These are phyloP conservation scores for Neurospora tetrasperma DNA, from an alignment of 495 filamentous ascomycete species.

Conservation along the genomic window DNA sequence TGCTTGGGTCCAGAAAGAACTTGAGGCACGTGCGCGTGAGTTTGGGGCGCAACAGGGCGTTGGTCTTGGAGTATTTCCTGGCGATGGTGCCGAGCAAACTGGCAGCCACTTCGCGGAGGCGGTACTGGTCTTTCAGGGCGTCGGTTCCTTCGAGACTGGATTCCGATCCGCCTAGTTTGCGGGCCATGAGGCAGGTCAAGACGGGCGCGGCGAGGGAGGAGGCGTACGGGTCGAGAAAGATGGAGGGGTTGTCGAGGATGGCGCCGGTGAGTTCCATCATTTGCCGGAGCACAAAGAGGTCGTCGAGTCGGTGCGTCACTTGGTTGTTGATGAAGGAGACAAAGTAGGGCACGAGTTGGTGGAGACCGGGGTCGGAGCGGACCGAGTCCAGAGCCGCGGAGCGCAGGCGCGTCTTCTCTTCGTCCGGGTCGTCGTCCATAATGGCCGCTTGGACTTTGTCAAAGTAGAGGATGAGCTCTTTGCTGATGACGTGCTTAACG, in stretches of 20 bases:
- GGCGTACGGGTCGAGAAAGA: slow-evolving; percentile 86
- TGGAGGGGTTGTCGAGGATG: slow-evolving; percentile 66
- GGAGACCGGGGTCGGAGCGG: slow-evolving; percentile 76
- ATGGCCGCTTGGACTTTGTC: slow-evolving; percentile 82
- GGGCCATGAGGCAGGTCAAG: slow-evolving; percentile 81
- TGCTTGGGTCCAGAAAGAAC: slow-evolving; percentile 73
- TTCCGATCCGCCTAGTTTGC: slow-evolving; percentile 57
- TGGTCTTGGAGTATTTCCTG: slow-evolving; percentile 62
- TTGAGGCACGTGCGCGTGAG: slow-evolving; percentile 88
- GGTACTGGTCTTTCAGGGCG: slow-evolving; percentile 52
- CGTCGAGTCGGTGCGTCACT: slow-evolving; percentile 80
- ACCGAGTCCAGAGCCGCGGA: slow-evolving; percentile 73
- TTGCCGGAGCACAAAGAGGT: slow-evolving; percentile 75
- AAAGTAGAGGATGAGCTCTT: slow-evolving; percentile 95
- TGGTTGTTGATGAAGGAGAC: slow-evolving; percentile 89
- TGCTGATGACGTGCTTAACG: slow-evolving; percentile 90
- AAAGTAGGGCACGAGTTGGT: slow-evolving; percentile 93
- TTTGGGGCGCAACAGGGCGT: slow-evolving; percentile 69
- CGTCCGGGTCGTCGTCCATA: slow-evolving; percentile 72
- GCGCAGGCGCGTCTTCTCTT: slow-evolving; percentile 56
- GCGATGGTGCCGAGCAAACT: slow-evolving; percentile 64
- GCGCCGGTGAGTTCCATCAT: slow-evolving; percentile 83
- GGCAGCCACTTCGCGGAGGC: slow-evolving; percentile 74
- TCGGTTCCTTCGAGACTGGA: slow-evolving; percentile 16
- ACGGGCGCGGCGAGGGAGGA: slow-evolving; percentile 79